phyloP scores from a whole-genome alignment of 140 eudicot species.

The Ambrosia hybrid region DNA sequence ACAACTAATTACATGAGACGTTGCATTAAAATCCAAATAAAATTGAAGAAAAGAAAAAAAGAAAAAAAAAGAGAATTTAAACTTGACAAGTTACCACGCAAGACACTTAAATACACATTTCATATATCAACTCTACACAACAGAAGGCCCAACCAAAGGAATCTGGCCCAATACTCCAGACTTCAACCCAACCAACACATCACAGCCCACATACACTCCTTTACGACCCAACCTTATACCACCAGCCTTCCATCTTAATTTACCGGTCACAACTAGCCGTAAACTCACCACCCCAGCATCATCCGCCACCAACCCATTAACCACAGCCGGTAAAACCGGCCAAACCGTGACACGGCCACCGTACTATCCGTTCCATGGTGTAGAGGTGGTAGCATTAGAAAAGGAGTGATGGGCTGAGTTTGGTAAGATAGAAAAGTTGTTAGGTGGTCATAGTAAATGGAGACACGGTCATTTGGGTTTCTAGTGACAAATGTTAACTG shows the following conservation, averaged over 20 bases:
- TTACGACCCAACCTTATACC: conserved; percentile 29
- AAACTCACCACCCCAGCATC: conserved; percentile 51
- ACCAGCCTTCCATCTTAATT: conserved; percentile 52
- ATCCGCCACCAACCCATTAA: conserved; percentile 37
- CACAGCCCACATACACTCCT: conserved; percentile 57
- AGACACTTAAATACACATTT: not conserved
- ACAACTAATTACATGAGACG: not conserved
- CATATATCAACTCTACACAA: conserved; percentile 51
- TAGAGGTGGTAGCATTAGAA: conserved; percentile 55
- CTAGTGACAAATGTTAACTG: conserved; percentile 58
- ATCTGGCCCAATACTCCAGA: conserved; percentile 52
- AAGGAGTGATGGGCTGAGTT: conserved; percentile 48
- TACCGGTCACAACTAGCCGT: conserved; percentile 57
- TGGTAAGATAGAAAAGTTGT: conserved; percentile 41
- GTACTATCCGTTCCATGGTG: conserved; percentile 54
- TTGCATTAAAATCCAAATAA: not conserved
- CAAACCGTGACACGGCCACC: conserved; percentile 53
- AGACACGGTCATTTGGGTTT: conserved; percentile 62
- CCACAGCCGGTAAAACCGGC: conserved; percentile 47
- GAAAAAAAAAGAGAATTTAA: not conserved
- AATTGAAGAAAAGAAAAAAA: not conserved
- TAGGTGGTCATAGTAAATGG: conserved; percentile 55
- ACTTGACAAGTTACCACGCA: not conserved
- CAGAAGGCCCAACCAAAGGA: conserved; percentile 59
- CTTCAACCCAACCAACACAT: conserved; percentile 57